These are phyloP conservation scores for Cercospora beticola DNA, from an alignment of 2,329 filamentous ascomycete species.

Conservation along the genomic window DNA sequence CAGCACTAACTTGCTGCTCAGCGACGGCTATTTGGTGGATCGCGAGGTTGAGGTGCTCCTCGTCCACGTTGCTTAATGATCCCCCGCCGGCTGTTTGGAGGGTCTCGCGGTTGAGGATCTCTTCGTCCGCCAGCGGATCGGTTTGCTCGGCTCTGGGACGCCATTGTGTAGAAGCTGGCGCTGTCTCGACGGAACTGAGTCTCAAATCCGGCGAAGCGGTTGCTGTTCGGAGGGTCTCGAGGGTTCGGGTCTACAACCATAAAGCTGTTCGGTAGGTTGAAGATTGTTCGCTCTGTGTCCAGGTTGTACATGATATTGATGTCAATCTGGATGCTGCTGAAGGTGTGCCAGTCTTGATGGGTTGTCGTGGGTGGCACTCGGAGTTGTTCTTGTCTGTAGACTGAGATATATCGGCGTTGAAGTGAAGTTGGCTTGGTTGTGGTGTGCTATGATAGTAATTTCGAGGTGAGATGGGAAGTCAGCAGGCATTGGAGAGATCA, in stretches of 20 bases:
- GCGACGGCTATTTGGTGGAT: conserved; percentile 8
- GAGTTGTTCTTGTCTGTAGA: background rate
- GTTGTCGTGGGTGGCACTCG: background rate
- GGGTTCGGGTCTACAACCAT: background rate
- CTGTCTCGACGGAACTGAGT: background rate
- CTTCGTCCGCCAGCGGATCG: background rate
- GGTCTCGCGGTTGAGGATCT: conserved; percentile 6
- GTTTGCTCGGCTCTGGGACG: background rate
- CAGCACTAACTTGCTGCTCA: background rate
- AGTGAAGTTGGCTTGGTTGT: conserved; percentile 3
- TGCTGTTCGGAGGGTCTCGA: conserved; percentile 6
- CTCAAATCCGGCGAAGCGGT: background rate
- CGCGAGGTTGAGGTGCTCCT: background rate
- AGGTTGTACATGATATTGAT: conserved; percentile 2
- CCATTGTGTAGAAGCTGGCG: background rate
- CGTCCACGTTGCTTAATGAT: background rate
- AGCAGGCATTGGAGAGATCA: background rate
- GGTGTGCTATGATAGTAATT: background rate
- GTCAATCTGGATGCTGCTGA: background rate
- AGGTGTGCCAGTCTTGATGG: background rate
- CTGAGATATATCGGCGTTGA: background rate
- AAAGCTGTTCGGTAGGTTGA: background rate
- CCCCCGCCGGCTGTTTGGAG: background rate
- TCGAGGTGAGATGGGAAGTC: background rate
- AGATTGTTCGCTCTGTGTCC: background rate